Percentiles rank a stretch among this genome's conserved stretches.
These are phyloP conservation scores for Hanseniaspora mollemarum DNA, from an alignment of 805 yeast genomes.

Conservation along the genomic window DNA sequence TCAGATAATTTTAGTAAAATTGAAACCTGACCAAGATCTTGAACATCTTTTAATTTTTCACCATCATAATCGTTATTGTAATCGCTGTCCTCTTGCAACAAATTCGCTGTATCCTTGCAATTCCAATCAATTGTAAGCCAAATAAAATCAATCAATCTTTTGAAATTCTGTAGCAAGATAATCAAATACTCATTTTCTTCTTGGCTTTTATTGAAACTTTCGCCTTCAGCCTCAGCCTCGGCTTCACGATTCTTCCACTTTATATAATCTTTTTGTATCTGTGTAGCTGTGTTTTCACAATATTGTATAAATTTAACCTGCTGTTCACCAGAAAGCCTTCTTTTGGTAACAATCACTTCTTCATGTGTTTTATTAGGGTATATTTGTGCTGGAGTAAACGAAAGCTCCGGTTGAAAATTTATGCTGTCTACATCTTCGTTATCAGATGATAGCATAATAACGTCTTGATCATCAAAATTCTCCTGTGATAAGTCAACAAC, in stretches of 20 bases:
- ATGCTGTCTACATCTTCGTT: constrained; percentile 2
- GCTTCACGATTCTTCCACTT: constrained; percentile 26
- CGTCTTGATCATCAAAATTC: not conserved
- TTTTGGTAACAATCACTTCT: constrained; percentile 6
- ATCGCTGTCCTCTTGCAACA: constrained; percentile 15
- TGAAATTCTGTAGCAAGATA: constrained; percentile 37
- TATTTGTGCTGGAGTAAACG: constrained; percentile 9
- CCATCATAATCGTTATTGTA: not conserved
- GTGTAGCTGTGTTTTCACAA: constrained; percentile 43
- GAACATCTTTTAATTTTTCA: constrained; percentile 18
- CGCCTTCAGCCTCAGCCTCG: constrained; percentile 22
- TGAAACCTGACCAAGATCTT: constrained; percentile 48
- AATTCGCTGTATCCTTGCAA: constrained; percentile 25
- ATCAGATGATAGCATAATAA: not conserved
- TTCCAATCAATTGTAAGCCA: constrained; percentile 47
- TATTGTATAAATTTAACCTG: constrained; percentile 46
- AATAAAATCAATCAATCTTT: constrained; percentile 41
- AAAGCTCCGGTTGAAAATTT: constrained; percentile 2
- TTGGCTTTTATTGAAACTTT: constrained; percentile 20
- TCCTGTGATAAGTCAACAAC: not conserved
- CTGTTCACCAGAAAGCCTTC: constrained; percentile 37
- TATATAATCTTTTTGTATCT: constrained; percentile 44
- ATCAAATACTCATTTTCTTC: constrained; percentile 22
- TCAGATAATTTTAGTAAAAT: constrained; percentile 55
- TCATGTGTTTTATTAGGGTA: constrained; percentile 8